Conservation (phyloP, 352 stramenopile genomes). For the Globisporangium canariense region DNA sequence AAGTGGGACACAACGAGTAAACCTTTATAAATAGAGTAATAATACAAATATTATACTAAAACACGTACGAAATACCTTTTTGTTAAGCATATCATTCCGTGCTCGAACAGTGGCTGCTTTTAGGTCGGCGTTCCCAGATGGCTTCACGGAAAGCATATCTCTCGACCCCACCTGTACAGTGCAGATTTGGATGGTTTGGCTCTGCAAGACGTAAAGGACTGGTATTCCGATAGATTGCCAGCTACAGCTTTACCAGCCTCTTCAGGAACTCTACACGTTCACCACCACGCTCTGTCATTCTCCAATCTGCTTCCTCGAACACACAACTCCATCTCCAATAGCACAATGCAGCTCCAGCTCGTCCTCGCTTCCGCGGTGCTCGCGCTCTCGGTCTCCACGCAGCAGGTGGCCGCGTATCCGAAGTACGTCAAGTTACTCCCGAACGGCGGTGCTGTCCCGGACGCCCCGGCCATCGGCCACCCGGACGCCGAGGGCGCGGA, state of each 20-base stretch:
- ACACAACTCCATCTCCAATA: background rate
- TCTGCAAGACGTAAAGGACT: background rate
- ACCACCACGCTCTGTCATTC: background rate
- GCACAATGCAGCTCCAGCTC: slow-evolving; percentile 8
- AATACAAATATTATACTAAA: background rate
- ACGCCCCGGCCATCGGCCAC: slow-evolving; percentile 51
- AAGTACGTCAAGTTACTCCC: slow-evolving; percentile 50
- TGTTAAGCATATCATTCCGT: background rate
- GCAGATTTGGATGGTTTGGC: background rate
- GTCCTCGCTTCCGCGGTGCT: slow-evolving; percentile 13
- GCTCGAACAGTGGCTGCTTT: background rate
- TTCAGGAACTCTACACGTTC: background rate
- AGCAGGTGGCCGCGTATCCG: slow-evolving; percentile 24
- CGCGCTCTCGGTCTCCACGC: slow-evolving; percentile 4
- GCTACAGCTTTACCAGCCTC: background rate
- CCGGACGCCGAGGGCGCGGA: slow-evolving; percentile 35
- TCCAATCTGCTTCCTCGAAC: background rate
- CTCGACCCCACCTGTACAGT: background rate
- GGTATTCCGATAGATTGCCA: background rate
- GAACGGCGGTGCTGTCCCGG: slow-evolving; percentile 52
- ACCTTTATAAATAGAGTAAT: background rate
- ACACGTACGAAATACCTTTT: background rate
- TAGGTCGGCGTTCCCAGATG: background rate
- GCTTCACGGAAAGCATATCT: background rate
- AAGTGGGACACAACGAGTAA: background rate